Percentiles rank a stretch among this genome's conserved stretches.
Evolutionary conservation across 2,329 filamentous ascomycete genomes (phyloP).

Genomic region (Xylariaceae sp.): DNA sequence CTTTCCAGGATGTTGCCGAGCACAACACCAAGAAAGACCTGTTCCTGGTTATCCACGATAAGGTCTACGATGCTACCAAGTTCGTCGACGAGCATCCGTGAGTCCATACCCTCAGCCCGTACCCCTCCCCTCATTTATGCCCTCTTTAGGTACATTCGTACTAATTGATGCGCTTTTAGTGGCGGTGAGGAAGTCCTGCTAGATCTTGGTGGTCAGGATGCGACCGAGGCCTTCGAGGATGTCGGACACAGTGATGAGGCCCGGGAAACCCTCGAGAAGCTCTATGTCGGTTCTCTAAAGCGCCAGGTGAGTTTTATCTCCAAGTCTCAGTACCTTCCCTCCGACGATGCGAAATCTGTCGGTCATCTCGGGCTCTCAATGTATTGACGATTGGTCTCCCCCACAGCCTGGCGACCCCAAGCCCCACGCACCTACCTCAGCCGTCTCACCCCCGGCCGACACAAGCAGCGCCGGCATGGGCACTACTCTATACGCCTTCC

Average conservation of each 20-base stretch:
- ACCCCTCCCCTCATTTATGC: conserved; percentile 1
- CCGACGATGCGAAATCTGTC: not conserved
- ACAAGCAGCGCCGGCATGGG: conserved; percentile 56
- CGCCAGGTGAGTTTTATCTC: conserved; percentile 56
- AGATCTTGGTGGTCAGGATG: conserved; percentile 92
- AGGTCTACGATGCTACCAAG: conserved; percentile 83
- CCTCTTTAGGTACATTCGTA: not conserved
- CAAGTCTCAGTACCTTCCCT: conserved; percentile 15
- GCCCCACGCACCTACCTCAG: conserved; percentile 53
- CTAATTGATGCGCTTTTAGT: conserved; percentile 44
- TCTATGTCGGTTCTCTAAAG: conserved; percentile 73
- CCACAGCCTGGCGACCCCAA: conserved; percentile 68
- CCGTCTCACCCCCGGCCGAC: conserved; percentile 45
- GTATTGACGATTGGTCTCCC: conserved; percentile 6
- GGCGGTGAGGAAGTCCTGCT: conserved; percentile 98
- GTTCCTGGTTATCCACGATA: conserved; percentile 88
- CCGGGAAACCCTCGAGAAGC: conserved; percentile 78
- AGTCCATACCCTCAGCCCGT: conserved; percentile 32
- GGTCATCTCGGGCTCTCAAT: not conserved
- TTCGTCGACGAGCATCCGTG: conserved; percentile 97
- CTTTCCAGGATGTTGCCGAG: conserved; percentile 73
- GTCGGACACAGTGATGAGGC: conserved; percentile 99
- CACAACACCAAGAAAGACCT: conserved; percentile 94
- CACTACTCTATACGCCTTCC: conserved; percentile 72
- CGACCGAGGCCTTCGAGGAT: conserved; percentile 97